Conservation (phyloP, 106 monocot genomes). For the Dendrobium nobile region DNA sequence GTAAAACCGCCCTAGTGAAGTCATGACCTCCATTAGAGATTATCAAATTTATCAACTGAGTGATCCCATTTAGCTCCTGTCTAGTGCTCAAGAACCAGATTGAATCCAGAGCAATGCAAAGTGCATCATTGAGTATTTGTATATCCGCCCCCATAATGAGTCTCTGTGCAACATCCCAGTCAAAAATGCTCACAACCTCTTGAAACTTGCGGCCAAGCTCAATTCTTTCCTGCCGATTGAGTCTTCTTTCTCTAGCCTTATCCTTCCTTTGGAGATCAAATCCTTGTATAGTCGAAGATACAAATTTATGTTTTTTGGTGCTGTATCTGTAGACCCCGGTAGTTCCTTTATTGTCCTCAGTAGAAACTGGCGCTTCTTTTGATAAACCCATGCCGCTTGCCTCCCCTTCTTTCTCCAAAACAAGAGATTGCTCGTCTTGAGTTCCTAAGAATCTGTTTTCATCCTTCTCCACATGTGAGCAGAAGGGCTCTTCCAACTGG, state of each 20-base stretch:
- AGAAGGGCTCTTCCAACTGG: background rate
- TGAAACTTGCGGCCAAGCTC: conserved; percentile 52
- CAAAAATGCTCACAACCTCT: conserved; percentile 40
- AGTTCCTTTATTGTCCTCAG: background rate
- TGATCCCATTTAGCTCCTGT: conserved; percentile 36
- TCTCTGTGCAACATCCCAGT: conserved; percentile 55
- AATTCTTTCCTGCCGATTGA: conserved; percentile 43
- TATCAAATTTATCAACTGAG: conserved; percentile 35
- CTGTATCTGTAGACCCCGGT: background rate
- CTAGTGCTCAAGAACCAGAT: conserved; percentile 55
- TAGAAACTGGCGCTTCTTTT: background rate
- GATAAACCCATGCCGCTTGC: conserved; percentile 2
- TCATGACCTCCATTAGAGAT: conserved; percentile 42
- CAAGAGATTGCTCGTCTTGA: background rate
- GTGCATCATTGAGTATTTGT: conserved; percentile 35
- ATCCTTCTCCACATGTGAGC: background rate
- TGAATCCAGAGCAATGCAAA: conserved; percentile 54
- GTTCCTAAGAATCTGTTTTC: background rate
- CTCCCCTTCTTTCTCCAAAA: conserved; percentile 1
- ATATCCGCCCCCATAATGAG: conserved; percentile 39
- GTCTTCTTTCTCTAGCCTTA: conserved; percentile 4
- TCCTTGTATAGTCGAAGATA: background rate
- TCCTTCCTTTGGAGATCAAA: background rate
- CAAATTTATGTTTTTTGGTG: conserved; percentile 2
- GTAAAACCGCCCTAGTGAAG: conserved; percentile 48